Evolutionary conservation across 495 filamentous ascomycete genomes (phyloP).

Genomic region (Penicillium ucsense): DNA sequence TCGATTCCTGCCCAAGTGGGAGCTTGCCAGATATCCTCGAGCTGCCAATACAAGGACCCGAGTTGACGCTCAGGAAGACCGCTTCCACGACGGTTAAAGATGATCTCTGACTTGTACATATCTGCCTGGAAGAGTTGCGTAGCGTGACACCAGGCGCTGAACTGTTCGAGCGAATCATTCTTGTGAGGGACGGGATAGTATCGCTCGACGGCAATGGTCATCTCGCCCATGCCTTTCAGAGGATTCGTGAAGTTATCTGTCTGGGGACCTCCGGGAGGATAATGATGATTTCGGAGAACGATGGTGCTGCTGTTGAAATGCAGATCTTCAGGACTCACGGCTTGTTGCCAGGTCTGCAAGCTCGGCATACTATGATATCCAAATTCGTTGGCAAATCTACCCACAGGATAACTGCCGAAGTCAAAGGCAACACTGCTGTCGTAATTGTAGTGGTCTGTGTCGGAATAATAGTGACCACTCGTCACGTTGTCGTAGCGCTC

Average conservation of each 20-base stretch:
- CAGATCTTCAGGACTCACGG: slow-evolving; percentile 39
- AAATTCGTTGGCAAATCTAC: slow-evolving; percentile 60
- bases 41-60: slow-evolving; percentile 59
- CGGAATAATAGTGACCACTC: slow-evolving; percentile 49
- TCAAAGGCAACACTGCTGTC: slow-evolving; percentile 47
- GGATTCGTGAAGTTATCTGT: slow-evolving; percentile 31
- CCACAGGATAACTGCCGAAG: slow-evolving; percentile 44
- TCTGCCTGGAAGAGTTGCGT: slow-evolving; percentile 64
- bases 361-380: slow-evolving; percentile 61
- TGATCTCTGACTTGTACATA: slow-evolving; percentile 53
- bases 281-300: slow-evolving; percentile 57
- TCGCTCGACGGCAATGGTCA: slow-evolving; percentile 49
- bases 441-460: slow-evolving; percentile 66
- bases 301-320: slow-evolving; percentile 52
- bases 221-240: slow-evolving; percentile 46
- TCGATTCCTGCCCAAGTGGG: slow-evolving; percentile 59
- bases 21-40: slow-evolving; percentile 63
- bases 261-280: slow-evolving; percentile 39
- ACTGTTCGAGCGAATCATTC: slow-evolving; percentile 48
- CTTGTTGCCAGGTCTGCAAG: slow-evolving; percentile 51
- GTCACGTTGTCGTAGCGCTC: slow-evolving; percentile 53
- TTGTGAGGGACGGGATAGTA: slow-evolving; percentile 58
- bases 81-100: slow-evolving; percentile 55
- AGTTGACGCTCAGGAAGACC: slow-evolving; percentile 51
- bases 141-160: slow-evolving; percentile 58